Evolutionary conservation across 768 basidiomycete genomes (phyloP).

Genomic region (Lactarius deliciosus): DNA sequence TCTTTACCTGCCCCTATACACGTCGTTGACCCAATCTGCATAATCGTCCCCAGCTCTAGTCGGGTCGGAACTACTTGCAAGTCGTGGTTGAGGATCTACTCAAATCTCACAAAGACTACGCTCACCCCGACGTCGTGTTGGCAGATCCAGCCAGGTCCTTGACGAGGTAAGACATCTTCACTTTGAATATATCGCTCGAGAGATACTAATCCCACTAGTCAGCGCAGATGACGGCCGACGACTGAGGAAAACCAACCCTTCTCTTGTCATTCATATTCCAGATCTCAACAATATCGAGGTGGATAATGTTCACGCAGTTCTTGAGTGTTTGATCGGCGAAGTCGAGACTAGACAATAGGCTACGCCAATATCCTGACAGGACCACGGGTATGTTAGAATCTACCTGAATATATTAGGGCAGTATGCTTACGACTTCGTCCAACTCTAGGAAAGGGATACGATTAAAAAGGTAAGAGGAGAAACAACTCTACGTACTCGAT

Average conservation of each 20-base stretch:
- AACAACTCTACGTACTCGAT: neutral
- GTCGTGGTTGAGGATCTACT: neutral
- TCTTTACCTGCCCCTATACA: conserved; percentile 4
- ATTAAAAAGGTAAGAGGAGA: neutral
- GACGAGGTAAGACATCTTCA: conserved; percentile 2
- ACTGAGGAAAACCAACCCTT: neutral
- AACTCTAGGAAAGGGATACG: neutral
- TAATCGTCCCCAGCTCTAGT: neutral
- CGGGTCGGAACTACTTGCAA: neutral
- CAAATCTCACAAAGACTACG: neutral
- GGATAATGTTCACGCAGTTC: conserved; percentile 12
- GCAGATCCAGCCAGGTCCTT: neutral
- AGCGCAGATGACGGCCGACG: neutral
- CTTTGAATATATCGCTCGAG: conserved; percentile 4
- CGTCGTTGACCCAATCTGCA: neutral
- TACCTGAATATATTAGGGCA: neutral
- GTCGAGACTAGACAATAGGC: conserved; percentile 1
- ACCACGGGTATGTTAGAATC: neutral
- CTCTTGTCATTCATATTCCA: conserved; percentile 17
- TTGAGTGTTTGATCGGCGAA: neutral
- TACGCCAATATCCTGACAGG: conserved; percentile 16
- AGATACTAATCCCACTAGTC: conserved; percentile 3
- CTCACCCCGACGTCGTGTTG: neutral
- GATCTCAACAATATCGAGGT: conserved; percentile 3
- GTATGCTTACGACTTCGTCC: neutral